Evolutionary conservation across 2,329 filamentous ascomycete species (phyloP), one percentile per base, ranked within the genome.

Genomic region (Emmonsiellopsis sp.): DNA sequence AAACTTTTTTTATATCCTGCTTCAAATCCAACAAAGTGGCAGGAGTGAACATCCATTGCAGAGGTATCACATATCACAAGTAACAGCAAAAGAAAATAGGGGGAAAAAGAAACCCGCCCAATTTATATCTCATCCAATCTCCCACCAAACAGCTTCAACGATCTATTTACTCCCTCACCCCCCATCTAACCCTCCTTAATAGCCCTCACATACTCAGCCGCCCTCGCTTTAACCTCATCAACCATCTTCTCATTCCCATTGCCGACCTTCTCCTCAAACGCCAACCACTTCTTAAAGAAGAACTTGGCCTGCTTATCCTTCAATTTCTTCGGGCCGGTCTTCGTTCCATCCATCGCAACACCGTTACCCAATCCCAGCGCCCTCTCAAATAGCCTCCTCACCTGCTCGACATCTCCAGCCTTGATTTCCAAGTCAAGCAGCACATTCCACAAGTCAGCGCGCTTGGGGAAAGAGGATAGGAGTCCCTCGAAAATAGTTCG

Each of bases 401-500:
- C 80, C 37, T 84, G 79, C 42, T 82, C 81, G 42, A 77, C 75
- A 36, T 83, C 79, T 11, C 79, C 77, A 56, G 72, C 68, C 61
- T 75, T 78, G 53, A 84, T 79, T 74, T 98, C 93, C 53, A 96
- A 78, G 65, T 95, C 90, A 1, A 96, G 73, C 59, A 95, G 84
- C 70, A 95, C 85, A 69, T 89, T 93, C 92, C 92, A 97, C 50
- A 97, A 76, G 67, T 96, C 90, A 55, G 89, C 83, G 68, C 89
- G 88, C 76, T 94, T 95, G 45, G 90, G 88, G 75, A 86, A 95
- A 4, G 86, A 85, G 37, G 83, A 81, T 6, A 98, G 77, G 7
- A 98, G 77, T 40, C 86, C 87, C 70, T 96, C 92, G 63, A 97
- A 97, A 65, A 97, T 85, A 31, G 94, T 98, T 14, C 94, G 86